Percentiles rank a stretch among this genome's conserved stretches.
Conservation (phyloP, 2,329 filamentous ascomycete species). For the Chaetomiaceae sp. region DNA sequence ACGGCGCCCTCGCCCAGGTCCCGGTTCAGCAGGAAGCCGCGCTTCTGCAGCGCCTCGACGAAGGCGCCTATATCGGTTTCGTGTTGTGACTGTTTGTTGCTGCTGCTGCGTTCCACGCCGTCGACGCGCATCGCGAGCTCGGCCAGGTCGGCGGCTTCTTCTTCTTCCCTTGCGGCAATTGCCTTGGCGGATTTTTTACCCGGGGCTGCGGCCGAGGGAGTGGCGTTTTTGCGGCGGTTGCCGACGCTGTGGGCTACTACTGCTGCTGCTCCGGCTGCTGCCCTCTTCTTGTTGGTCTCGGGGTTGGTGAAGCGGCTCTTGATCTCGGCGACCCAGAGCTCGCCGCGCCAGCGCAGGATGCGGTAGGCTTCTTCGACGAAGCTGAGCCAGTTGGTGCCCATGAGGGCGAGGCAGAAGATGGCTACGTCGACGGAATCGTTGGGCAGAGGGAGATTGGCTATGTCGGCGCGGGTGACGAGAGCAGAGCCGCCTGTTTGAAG, state of each 20-base stretch:
- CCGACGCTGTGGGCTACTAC: conserved; percentile 68
- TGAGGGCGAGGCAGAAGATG: conserved; percentile 92
- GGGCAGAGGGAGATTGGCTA: conserved; percentile 72
- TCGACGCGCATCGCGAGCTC: conserved; percentile 68
- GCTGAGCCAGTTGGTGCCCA: conserved; percentile 98
- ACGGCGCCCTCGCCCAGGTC: conserved; percentile 53
- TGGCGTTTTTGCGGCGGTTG: conserved; percentile 53
- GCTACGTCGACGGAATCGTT: conserved; percentile 78
- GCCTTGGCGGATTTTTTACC: conserved; percentile 45
- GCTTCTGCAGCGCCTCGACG: conserved; percentile 71
- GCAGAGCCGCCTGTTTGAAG: conserved; percentile 66
- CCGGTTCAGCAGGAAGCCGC: conserved; percentile 80
- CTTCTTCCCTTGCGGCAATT: conserved; percentile 45
- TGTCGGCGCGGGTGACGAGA: conserved; percentile 83
- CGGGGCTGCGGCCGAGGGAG: conserved; percentile 37
- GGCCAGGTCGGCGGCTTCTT: conserved; percentile 45
- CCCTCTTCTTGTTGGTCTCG: conserved; percentile 39
- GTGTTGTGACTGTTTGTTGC: conserved; percentile 53
- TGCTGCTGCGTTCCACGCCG: conserved; percentile 50
- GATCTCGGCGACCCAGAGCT: conserved; percentile 96
- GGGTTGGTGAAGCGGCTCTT: conserved; percentile 74
- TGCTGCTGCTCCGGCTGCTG: conserved; percentile 51
- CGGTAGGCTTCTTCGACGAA: conserved; percentile 96
- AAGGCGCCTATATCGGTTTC: conserved; percentile 88
- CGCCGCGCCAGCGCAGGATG: conserved; percentile 85